A percentile compares a stretch with the other conserved stretches of the same genome.
Conservation (phyloP, 257 asterid species). For the Solanum bulbocastanum region DNA sequence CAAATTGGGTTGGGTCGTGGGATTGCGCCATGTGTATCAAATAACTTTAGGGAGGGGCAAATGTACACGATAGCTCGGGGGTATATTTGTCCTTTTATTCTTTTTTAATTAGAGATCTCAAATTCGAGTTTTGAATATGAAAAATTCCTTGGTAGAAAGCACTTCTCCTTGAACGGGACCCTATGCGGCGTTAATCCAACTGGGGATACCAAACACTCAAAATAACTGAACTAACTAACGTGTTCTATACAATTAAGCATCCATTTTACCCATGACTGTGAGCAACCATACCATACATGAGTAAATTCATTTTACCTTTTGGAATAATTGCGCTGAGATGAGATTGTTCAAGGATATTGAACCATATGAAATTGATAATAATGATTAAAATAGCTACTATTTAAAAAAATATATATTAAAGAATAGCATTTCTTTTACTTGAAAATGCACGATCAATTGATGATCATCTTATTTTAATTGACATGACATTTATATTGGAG, state of each 20-base stretch:
- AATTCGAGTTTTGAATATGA: fast-evolving
- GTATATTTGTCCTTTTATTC: too few species aligned
- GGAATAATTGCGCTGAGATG: background rate
- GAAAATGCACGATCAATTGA: background rate
- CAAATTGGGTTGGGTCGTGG: too few species aligned
- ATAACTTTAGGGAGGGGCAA: too few species aligned
- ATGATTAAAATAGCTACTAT: background rate
- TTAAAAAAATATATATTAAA: background rate
- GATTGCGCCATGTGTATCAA: too few species aligned
- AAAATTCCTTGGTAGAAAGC: fast-evolving
- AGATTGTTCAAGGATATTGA: background rate
- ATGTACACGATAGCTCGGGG: too few species aligned
- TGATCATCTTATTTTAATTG: background rate
- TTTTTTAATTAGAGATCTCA: too few species aligned
- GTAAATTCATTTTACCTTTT: background rate
- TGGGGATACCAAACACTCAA: too few species aligned
- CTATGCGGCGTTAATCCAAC: fast-evolving
- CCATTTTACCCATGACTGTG: background rate
- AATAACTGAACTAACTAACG: background rate
- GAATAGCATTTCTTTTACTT: background rate
- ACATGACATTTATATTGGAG: background rate
- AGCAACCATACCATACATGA: too few species aligned
- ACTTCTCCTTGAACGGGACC: too few species aligned
- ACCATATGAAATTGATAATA: background rate
- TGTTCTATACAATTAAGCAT: background rate